phyloP scores from a whole-genome alignment of 768 basidiomycete genomes.

The Mycena metata region DNA sequence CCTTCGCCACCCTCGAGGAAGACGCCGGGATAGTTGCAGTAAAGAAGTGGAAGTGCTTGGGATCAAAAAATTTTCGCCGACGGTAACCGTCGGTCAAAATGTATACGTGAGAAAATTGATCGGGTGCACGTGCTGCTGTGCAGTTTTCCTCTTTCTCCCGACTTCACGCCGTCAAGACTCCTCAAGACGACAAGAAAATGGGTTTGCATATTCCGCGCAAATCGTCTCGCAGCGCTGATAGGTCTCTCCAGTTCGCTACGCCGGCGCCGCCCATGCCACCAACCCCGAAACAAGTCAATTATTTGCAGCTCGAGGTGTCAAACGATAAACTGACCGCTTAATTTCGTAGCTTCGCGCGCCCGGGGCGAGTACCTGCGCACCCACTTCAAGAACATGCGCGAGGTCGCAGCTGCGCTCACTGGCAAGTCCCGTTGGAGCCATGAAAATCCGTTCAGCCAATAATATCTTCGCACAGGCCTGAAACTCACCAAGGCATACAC shows the following conservation, averaged over 20 bases:
- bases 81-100: too few species aligned
- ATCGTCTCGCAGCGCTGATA: conserved; percentile 6
- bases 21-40: too few species aligned
- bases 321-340: conserved; percentile 36
- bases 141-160: too few species aligned
- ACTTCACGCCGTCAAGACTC: too few species aligned
- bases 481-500: conserved; percentile 95
- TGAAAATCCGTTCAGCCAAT: background rate
- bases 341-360: conserved; percentile 82
- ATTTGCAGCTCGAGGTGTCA: background rate
- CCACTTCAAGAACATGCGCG: conserved; percentile 99
- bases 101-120: too few species aligned
- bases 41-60: too few species aligned
- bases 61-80: too few species aligned
- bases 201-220: too few species aligned
- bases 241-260: conserved; percentile 84
- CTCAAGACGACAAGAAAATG: too few species aligned
- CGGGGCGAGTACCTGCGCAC: conserved; percentile 98
- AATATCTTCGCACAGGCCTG: conserved; percentile 67
- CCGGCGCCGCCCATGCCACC: conserved; percentile 84
- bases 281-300: conserved; percentile 96
- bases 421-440: conserved; percentile 63
- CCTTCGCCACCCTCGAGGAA: too few species aligned
- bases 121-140: too few species aligned
- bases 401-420: conserved; percentile 94